Conservation (phyloP, 1,284 basidiomycete genomes). For the Ganoderma multipileum region DNA sequence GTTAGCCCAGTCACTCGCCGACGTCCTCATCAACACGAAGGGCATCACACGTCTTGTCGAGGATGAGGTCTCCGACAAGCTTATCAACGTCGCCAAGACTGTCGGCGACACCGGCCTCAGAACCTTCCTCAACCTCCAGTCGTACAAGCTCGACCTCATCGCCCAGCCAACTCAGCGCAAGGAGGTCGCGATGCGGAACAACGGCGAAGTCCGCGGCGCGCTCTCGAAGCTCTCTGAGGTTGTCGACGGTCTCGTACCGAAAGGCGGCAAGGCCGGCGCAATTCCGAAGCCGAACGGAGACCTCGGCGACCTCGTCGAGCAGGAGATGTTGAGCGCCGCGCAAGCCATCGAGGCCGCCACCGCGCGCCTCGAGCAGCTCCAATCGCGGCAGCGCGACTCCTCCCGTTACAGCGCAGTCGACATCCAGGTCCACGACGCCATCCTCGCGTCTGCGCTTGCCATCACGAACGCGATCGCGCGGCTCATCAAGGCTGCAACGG, state of each 20-base stretch:
- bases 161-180: slow-evolving; percentile 75
- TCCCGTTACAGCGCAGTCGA: slow-evolving; percentile 89
- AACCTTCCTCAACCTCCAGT: slow-evolving; percentile 96
- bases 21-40: slow-evolving; percentile 93
- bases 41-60: slow-evolving; percentile 93
- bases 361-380: slow-evolving; percentile 87
- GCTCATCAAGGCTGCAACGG: slow-evolving; percentile 95
- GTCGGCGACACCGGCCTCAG: slow-evolving; percentile 90
- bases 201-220: slow-evolving; percentile 83
- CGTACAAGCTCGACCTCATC: slow-evolving; percentile 88
- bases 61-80: slow-evolving; percentile 90
- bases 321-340: slow-evolving; percentile 95
- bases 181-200: slow-evolving; percentile 91
- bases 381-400: slow-evolving; percentile 87
- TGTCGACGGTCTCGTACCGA: slow-evolving; percentile 88
- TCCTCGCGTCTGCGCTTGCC: slow-evolving; percentile 90
- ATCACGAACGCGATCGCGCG: slow-evolving; percentile 96
- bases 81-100: slow-evolving; percentile 84
- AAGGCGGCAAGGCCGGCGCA: slow-evolving; percentile 75
- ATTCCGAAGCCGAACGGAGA: slow-evolving; percentile 84
- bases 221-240: slow-evolving; percentile 87
- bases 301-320: slow-evolving; percentile 95
- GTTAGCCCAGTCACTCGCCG: slow-evolving; percentile 91
- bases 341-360: slow-evolving; percentile 95
- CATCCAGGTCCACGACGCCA: slow-evolving; percentile 97